Base-by-base conservation (phyloP, 148 eudicot genomes). In the Arctostaphylos glauca region DNA sequence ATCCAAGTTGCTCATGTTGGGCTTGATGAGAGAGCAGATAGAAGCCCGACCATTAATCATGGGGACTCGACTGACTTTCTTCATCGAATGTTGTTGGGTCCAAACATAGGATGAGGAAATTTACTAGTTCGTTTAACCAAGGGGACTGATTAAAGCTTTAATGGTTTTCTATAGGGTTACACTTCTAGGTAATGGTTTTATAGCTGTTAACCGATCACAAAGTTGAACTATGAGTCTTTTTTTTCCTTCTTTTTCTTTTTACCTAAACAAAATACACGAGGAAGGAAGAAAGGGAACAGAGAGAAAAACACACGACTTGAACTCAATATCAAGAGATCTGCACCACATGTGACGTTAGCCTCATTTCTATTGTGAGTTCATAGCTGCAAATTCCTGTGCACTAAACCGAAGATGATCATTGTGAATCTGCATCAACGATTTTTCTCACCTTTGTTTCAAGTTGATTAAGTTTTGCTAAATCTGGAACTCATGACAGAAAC, bases 81-180 rank as follows among this genome's bases (percentile, higher is more conserved):
- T 43, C 9, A 41, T 66, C 8, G 43, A 76, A 58, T 58, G 47
- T 38, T 64, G 62, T 50, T 64, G 75, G 38, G 43, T 64, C 73
- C 13, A 50, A 76, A 64, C 49, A 48, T 60, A 68, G 74, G 41
- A 5, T 44, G n/a, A 71, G 9, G 67, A 81, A 56, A 58, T 46
- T 74, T 59, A 44, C 44, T 74, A 67, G 47, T 9, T 68, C 23
- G 79, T 23, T 77, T 54, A 44, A 14, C 49, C 8, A 54, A 55
- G 19, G 56, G 49, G 58, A 21, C 43, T 23, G 66, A 5, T 70
- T 41, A 38, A 5, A 70, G 13, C 62, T 68, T 77, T n/a, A 13
- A 50, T 41, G 21, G 49, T 18, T 83, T 83, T 41, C 74, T 41
- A 25, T 10, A 43, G 16, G 85, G 81, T 43, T 58, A 50, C 38